Evolutionary conservation across 2,329 filamentous ascomycete genomes (phyloP).

Genomic region (Xylariaceae sp.): DNA sequence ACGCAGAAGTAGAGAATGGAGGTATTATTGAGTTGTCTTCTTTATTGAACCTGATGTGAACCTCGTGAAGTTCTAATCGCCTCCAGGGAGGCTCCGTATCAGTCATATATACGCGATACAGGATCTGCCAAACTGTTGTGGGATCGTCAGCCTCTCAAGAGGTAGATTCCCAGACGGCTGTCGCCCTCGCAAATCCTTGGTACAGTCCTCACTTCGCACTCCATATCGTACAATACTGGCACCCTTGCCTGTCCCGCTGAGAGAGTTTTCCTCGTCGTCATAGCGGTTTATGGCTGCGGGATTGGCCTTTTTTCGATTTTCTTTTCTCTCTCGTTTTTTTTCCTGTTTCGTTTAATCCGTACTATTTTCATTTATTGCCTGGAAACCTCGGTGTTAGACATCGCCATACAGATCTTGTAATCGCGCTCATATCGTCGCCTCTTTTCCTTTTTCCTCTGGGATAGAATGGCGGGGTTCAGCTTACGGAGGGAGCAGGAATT

Average conservation of each 20-base stretch:
- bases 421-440: not conserved
- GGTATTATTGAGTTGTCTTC: not conserved
- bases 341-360: not conserved
- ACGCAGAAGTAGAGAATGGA: not conserved
- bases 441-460: not conserved
- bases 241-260: not conserved
- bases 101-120: conserved; percentile 11
- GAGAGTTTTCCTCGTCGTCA: not conserved
- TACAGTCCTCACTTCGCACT: conserved; percentile 3
- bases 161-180: not conserved
- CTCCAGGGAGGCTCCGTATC: not conserved
- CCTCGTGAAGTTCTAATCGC: not conserved
- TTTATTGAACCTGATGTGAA: not conserved
- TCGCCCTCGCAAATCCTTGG: conserved; percentile 4
- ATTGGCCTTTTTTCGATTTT: not conserved
- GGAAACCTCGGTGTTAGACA: not conserved
- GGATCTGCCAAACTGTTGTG: not conserved
- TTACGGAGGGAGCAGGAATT: conserved; percentile 62
- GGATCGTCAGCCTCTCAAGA: not conserved
- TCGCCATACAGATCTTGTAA: not conserved
- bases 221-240: conserved; percentile 14
- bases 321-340: not conserved
- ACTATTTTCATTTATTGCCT: conserved; percentile 7
- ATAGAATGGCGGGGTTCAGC: conserved; percentile 17
- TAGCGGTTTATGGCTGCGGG: not conserved